These are phyloP conservation scores for Bjerkandera adusta DNA, from an alignment of 1,284 basidiomycete genomes.

Conservation along the genomic window DNA sequence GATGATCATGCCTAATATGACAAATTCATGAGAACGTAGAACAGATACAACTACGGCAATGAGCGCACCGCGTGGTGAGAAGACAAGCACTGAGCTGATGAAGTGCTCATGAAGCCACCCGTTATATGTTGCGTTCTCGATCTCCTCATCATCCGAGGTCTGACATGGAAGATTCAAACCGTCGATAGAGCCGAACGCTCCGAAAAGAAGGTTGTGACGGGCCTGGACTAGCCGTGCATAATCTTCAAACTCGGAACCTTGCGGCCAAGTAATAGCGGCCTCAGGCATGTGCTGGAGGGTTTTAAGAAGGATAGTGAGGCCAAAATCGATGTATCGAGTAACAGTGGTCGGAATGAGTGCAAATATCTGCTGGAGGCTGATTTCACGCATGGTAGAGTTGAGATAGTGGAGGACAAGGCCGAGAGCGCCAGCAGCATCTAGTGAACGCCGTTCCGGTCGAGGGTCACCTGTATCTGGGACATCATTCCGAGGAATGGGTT, in stretches of 20 bases:
- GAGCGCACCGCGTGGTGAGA: conserved; percentile 35
- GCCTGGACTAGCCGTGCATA: conserved; percentile 1
- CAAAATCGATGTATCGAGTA: conserved; percentile 36
- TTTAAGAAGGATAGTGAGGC: conserved; percentile 30
- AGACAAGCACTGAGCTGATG: conserved; percentile 29
- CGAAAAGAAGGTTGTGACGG: conserved; percentile 37
- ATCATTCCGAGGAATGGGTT: conserved; percentile 35
- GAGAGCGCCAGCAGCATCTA: conserved; percentile 45
- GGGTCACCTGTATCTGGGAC: conserved; percentile 25
- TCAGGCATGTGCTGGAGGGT: conserved; percentile 33
- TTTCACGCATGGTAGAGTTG: conserved; percentile 38
- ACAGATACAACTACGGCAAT: too few relatives aligned
- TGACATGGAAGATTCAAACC: conserved; percentile 27
- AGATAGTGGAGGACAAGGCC: conserved; percentile 46
- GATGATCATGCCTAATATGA: conserved; percentile 32
- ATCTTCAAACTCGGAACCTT: conserved; percentile 20
- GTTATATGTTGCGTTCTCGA: conserved; percentile 50
- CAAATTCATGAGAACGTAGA: too few relatives aligned
- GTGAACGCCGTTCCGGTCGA: conserved; percentile 31
- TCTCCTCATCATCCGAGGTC: conserved; percentile 31
- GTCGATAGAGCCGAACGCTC: conserved; percentile 38
- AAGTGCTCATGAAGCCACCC: conserved; percentile 44
- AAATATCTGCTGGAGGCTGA: conserved; percentile 38
- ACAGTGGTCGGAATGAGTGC: conserved; percentile 29
- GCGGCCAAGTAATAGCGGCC: conserved; percentile 35